Evolutionary conservation across 2,329 filamentous ascomycete genomes (phyloP), one percentile per base, ranked within the genome.

Genomic region (Pseudocercospora macadamiae): DNA sequence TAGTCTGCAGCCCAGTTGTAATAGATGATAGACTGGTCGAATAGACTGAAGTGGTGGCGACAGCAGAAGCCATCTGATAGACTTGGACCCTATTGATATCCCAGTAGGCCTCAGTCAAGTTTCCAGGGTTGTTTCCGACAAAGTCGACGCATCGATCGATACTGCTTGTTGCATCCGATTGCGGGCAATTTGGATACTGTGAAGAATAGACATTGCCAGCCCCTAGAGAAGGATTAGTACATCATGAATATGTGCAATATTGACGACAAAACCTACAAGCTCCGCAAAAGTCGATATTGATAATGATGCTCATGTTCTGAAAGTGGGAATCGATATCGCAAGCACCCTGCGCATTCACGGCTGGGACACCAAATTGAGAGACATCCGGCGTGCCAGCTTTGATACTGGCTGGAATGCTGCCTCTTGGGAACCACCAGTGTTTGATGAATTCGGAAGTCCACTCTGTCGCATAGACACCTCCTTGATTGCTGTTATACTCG

Each of bases 301-400:
- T 70, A 58, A 77, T 71, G 42, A 77, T 71, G 49, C 69, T 70
- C 64, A 76, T 73, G 56, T 76, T 73, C 4, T 45, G 59, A 57
- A 78, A 77, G 45, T 74, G 67, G 18, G 61, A 42, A 64, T 76
- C 67, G 54, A 77, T 73, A 26, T 72, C 58, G 53, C 76, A 78
- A 18, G 55, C 57, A 8, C 72, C 74, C 62, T 70, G 86, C 70
- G 89, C 89, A 60, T 89, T 87, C 1, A 87, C 86, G 5, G 83
- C 67, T 0, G 88, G 84, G 2, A 74, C 77, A 14, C 86, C 87
- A 83, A 88, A 90, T 2, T 76, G 75, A 48, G 79, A 81, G 0
- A 87, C 83, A 65, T 89, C 80, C 0, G 88, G 88, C 1, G 61
- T 64, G n/a, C 67, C 65, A 9, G 53, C 63, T 51, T 75, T 71